These are phyloP conservation scores for Xylariales sp. DNA, from an alignment of 2,329 filamentous ascomycete genomes.

Conservation along the genomic window DNA sequence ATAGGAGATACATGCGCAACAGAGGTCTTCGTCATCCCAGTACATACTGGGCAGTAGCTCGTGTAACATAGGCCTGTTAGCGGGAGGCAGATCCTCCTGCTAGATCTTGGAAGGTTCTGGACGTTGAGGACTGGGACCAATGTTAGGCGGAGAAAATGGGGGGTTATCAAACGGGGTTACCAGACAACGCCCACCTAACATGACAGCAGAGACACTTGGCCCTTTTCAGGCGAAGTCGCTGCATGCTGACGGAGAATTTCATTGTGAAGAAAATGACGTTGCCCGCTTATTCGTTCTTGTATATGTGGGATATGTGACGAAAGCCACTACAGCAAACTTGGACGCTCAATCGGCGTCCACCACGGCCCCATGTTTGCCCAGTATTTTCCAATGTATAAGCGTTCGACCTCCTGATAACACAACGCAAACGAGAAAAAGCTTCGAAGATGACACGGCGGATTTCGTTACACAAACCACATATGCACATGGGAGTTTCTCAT, in stretches of 20 bases:
- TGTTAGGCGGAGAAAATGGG: no score
- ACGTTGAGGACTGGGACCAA: neutral
- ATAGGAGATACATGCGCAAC: neutral
- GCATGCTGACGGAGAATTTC: neutral
- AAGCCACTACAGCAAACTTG: slow-evolving; percentile 3
- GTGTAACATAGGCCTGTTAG: no score
- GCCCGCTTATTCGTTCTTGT: neutral
- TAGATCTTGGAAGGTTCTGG: no score
- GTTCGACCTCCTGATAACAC: slow-evolving; percentile 1
- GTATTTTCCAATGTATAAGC: neutral
- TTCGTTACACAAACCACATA: slow-evolving; percentile 1
- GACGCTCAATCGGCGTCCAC: neutral
- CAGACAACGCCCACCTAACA: no score
- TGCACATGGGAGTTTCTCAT: slow-evolving; percentile 4
- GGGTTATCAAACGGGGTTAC: no score
- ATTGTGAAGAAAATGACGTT: neutral
- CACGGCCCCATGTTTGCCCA: neutral
- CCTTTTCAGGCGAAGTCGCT: neutral
- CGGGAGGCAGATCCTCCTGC: neutral
- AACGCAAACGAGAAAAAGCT: slow-evolving; percentile 2
- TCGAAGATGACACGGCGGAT: neutral
- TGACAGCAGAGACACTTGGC: neutral
- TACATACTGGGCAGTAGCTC: neutral
- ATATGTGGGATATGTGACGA: neutral
- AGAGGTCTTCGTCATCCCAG: neutral